Base-by-base conservation (phyloP, 495 filamentous ascomycete species). In the Terfezia claveryi region DNA sequence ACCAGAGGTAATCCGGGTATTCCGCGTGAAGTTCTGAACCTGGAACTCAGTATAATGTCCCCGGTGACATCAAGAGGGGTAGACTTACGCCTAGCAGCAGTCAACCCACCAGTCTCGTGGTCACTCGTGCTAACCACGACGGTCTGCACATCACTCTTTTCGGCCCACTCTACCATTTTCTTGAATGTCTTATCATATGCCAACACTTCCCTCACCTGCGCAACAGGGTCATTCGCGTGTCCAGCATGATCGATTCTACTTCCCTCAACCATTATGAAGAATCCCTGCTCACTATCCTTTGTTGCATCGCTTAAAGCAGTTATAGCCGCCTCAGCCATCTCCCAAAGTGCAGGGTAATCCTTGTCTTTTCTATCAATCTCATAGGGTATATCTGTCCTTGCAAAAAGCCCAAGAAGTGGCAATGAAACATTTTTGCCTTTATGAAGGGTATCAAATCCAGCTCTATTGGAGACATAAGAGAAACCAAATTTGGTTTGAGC, bases 241-340 rank as follows among this genome's bases (percentile, higher is more conserved):
- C 87, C 92, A 2, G 91, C 88, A 66, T 98, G 92, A 59, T 98
- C 91, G 59, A 98, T 96, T 37, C 92, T 75, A 60, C 83, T 88
- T 6, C 91, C 91, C 67, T 98, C 91, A 56, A 98, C 89, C 89
- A 98, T 92, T 56, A 98, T 67, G 71, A 98, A 96, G 74, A 98
- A 98, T 1, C 91, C 91, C 67, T 94, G 77, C 23, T 95, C 85
- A 54, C 76, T 85, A 62, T 86, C 75, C 63, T 77, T 72, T 0
- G 92, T 96, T 0, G 89, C 92, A n/a, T 79, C 76, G 57, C 80
- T 79, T 14, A 98, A 74, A 2, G 82, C 80, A 36, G 70, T 77
- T 56, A 96, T 63, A 3, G 92, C 92, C 23, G 83, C 83, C 55
- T 74, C 72, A 2, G 92, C 76, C 91, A 95, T 96, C 67, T 94